A percentile compares a stretch with the other conserved stretches of the same genome.
These are phyloP conservation scores for Phlegmacium glaucopus DNA, from an alignment of 768 basidiomycete species.

Conservation along the genomic window DNA sequence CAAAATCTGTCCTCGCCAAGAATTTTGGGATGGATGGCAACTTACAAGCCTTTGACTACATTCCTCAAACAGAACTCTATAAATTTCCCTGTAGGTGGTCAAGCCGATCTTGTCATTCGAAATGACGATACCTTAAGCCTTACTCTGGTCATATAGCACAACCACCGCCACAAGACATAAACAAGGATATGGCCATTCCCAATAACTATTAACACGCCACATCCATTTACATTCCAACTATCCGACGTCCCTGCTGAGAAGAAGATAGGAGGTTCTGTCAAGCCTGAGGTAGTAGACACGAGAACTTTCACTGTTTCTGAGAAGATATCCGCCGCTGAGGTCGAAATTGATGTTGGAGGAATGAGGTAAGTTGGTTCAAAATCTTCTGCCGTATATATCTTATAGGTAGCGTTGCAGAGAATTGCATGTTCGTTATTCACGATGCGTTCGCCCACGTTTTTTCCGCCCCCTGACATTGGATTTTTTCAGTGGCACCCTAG, in stretches of 20 bases:
- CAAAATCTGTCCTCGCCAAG: constrained; percentile 55
- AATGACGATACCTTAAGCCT: neutral
- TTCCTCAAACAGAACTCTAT: constrained; percentile 52
- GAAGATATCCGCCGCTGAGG: constrained; percentile 55
- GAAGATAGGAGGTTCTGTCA: constrained; percentile 53
- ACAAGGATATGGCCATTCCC: constrained; percentile 42
- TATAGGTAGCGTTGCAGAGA: constrained; percentile 31
- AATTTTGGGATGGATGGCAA: constrained; percentile 51
- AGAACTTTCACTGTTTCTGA: constrained; percentile 48
- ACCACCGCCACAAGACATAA: constrained; percentile 38
- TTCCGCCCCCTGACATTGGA: neutral
- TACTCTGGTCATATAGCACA: constrained; percentile 23
- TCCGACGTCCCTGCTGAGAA: constrained; percentile 42
- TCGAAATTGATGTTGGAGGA: constrained; percentile 56
- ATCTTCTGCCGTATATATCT: neutral
- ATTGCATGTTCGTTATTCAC: constrained; percentile 41
- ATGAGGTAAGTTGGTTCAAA: constrained; percentile 39
- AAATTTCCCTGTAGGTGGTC: constrained; percentile 38
- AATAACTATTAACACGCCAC: constrained; percentile 45
- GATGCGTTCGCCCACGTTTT: neutral
- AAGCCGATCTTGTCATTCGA: neutral
- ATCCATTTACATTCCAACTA: constrained; percentile 52
- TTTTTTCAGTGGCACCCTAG: constrained; percentile 62
- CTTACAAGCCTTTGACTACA: constrained; percentile 44
- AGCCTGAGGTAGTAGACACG: constrained; percentile 59